Conservation (phyloP, 2,329 filamentous ascomycete genomes). For the Colletotrichum melonis region DNA sequence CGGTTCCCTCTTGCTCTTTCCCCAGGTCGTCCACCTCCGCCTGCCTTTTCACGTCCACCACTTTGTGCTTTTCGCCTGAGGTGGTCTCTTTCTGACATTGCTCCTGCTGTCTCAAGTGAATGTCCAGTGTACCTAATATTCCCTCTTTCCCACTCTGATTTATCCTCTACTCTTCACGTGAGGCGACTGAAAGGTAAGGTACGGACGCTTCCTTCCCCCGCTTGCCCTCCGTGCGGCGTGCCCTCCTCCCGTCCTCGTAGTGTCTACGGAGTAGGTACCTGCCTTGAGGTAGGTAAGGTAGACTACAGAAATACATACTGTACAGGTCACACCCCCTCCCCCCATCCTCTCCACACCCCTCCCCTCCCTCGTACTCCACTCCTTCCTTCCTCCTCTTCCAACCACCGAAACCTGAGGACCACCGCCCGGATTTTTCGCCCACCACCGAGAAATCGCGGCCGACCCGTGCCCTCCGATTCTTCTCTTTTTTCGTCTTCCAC, state of each 20-base stretch:
- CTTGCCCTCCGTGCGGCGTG: not conserved
- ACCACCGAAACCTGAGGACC: conserved; percentile 22
- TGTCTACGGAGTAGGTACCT: too few relatives aligned
- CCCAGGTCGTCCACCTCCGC: not conserved
- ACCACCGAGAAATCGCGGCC: conserved; percentile 35
- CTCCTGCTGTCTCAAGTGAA: not conserved
- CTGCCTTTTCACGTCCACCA: not conserved
- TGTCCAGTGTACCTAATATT: not conserved
- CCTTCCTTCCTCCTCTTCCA: not conserved
- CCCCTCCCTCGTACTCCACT: not conserved
- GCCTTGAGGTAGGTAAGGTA: not conserved
- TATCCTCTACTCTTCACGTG: not conserved
- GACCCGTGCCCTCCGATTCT: conserved; percentile 29
- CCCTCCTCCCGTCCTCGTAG: too few relatives aligned
- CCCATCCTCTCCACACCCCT: not conserved
- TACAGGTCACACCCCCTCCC: not conserved
- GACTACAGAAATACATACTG: too few relatives aligned
- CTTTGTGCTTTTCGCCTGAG: not conserved
- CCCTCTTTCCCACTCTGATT: not conserved
- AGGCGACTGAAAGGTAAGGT: too few relatives aligned
- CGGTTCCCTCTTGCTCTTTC: not conserved
- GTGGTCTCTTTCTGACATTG: too few relatives aligned
- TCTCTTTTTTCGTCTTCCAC: not conserved
- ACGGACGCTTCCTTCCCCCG: not conserved
- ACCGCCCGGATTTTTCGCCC: conserved; percentile 33